Evolutionary conservation across 305 asterid species (phyloP), one percentile per base, ranked within the genome.

Genomic region (Monarda citriodora): DNA sequence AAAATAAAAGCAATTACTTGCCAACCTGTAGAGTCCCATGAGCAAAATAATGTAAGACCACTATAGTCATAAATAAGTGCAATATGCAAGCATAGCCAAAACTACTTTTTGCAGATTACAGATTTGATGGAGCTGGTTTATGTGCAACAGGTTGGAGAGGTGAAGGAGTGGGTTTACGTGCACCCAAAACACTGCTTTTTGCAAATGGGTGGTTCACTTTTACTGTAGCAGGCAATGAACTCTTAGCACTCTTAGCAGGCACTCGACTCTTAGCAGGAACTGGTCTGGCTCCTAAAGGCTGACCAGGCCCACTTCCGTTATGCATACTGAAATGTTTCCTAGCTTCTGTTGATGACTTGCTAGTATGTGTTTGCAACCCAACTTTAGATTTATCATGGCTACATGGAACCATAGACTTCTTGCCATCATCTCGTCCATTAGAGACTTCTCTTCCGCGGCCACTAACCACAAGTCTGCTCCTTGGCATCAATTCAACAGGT

Each of bases 11-110:
- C n/a, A n/a, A 53, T 54, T n/a, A 63, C 32, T 73, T 72, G 73
- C 58, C 64, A 62, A 94, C 99, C 97, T 83, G 99, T 72, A 94
- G 96, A 41, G 97, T 94, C 65, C 97, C 99, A 53, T 90, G 81
- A 57, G 86, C 82, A 49, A 84, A 69, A 83, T 76, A 90, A 76
- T 87, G 88, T 54, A 88, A 76, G 53, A 87, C 96, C 72, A 94
- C 97, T 94, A 78, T 85, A 94, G 84, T 94, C 99, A 54, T 92
- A 71, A 70, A 94, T 64, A 94, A 95, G 74, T 94, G 97, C 77
- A 94, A 53, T 70, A 92, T 70, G 71, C 90, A 96, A 54, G 99
- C 96, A 72, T 74, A 76, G 47, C 97, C 97, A 77, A 85, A 90
- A 76, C 65, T 82, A 15, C 56, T 75, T 40, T 37, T 47, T 7